These are phyloP conservation scores for Pseudonitzschia multiseries DNA, from an alignment of 108 stramenopile species.

Conservation along the genomic window DNA sequence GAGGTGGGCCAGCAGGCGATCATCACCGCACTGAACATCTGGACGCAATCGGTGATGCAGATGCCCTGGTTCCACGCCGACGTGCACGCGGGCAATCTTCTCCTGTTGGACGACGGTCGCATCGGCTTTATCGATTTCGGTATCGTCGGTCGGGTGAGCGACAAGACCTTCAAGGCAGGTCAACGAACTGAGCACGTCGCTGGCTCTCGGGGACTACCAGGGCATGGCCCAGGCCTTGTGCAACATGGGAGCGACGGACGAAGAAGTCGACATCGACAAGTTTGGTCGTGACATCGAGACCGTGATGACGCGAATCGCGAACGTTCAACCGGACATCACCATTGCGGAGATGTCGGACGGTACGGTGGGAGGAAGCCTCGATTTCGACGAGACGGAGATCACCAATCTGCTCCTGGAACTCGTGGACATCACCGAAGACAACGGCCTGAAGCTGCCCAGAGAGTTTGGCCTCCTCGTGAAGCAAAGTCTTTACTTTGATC, in stretches of 20 bases:
- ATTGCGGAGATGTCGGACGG: conserved; percentile 57
- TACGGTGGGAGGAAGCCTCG: conserved; percentile 45
- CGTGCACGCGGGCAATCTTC: conserved; percentile 85
- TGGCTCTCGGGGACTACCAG: conserved; percentile 78
- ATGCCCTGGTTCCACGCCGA: conserved; percentile 98
- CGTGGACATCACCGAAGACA: conserved; percentile 90
- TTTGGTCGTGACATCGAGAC: conserved; percentile 87
- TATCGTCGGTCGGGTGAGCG: conserved; percentile 91
- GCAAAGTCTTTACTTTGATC: conserved; percentile 96
- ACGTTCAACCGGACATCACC: conserved; percentile 76
- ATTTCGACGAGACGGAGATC: conserved; percentile 86
- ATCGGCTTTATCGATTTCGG: conserved; percentile 98
- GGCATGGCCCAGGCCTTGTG: conserved; percentile 86
- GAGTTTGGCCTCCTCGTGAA: conserved; percentile 97
- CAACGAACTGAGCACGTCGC: conserved; percentile 72
- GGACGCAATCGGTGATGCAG: conserved; percentile 83
- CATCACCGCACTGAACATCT: conserved; percentile 92
- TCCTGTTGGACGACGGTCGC: conserved; percentile 79
- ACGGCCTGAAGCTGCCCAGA: conserved; percentile 92
- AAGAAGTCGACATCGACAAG: conserved; percentile 75
- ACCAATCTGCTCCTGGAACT: conserved; percentile 86
- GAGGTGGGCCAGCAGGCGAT: conserved; percentile 69
- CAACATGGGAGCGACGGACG: conserved; percentile 92
- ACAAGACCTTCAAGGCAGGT: conserved; percentile 86
- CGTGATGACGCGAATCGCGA: conserved; percentile 70